Evolutionary conservation across 2,329 filamentous ascomycete genomes (phyloP), one percentile per base, ranked within the genome.

Genomic region (Venturia nashicola): DNA sequence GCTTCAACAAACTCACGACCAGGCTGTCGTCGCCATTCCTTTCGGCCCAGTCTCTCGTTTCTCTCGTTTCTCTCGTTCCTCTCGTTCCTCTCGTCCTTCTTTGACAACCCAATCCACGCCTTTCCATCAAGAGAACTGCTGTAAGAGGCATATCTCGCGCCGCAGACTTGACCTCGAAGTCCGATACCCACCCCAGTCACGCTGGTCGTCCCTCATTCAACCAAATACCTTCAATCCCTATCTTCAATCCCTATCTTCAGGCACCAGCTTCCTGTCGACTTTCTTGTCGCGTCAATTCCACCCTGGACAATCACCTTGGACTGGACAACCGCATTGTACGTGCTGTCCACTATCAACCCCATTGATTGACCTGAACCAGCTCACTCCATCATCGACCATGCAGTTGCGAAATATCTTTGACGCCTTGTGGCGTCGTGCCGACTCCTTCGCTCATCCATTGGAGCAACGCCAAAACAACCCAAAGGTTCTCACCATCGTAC

Each of bases 401-500:
- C 34, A 40, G 9, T 34, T 64, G 40, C 36, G 63, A 23, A 43
- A 40, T 36, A 40, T 65, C n/a, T 5, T 63, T 59, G 62, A 59
- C 65, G 65, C 48, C 64, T 61, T 60, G 44, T 61, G 54, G 57
- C 42, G 64, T 61, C 62, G 65, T 46, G 63, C 44, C 20, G 44
- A 68, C 20, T 65, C 64, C 32, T 46, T 66, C 36, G 57, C 67
- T 18, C 36, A 39, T 39, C 36, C 36, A 8, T 39, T 39, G 36
- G 61, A 64, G 34, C 18, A 18, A 6, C 48, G 54, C n/a, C 42
- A 64, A 39, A 61, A 61, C 4, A 39, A 32, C 16, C 40, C 39
- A 12, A 55, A 51, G 20, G 44, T 63, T 11, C 59, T 61, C 16
- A 78, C 75, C 2, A 68, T 77, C 60, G 70, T 78, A 12, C 73